Conservation (phyloP, 805 yeast genomes). For the Vanderwaltozyma yarrowii region DNA sequence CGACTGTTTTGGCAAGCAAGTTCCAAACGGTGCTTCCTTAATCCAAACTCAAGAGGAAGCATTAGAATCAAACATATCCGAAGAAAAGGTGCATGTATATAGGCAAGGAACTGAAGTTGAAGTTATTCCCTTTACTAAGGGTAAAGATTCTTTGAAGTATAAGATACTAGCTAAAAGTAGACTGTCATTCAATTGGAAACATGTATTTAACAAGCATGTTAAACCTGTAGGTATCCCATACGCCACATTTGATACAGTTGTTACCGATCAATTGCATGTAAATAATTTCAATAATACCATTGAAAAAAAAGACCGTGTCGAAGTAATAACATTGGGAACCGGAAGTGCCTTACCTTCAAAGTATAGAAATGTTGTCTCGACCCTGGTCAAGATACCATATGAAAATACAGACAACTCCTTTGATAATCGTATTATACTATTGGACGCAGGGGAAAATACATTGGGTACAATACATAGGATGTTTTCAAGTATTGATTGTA, state of each 20-base stretch:
- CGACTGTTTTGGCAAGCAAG: conserved; percentile 20
- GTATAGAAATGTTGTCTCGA: conserved; percentile 76
- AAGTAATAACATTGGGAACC: conserved; percentile 75
- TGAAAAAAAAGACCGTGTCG: conserved; percentile 42
- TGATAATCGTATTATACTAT: conserved; percentile 38
- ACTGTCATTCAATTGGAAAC: conserved; percentile 19
- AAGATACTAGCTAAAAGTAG: not conserved
- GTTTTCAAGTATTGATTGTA: conserved; percentile 38
- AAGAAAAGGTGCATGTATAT: conserved; percentile 19
- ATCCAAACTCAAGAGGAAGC: conserved; percentile 16
- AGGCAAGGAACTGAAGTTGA: conserved; percentile 10
- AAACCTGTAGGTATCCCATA: no score
- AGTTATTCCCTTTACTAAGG: conserved; percentile 17
- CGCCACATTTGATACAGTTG: no score
- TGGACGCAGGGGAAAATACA: conserved; percentile 97
- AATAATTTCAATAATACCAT: conserved; percentile 27
- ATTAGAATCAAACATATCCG: conserved; percentile 7
- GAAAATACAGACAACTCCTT: conserved; percentile 23
- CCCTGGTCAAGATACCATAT: conserved; percentile 62
- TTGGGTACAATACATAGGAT: conserved; percentile 59
- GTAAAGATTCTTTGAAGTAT: conserved; percentile 7
- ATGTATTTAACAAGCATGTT: conserved; percentile 19
- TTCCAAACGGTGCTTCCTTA: conserved; percentile 23
- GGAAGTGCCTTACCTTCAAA: conserved; percentile 87
- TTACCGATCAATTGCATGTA: conserved; percentile 20